Evolutionary conservation across 2,329 filamentous ascomycete genomes (phyloP).

Genomic region (Pezicula rhizophila): DNA sequence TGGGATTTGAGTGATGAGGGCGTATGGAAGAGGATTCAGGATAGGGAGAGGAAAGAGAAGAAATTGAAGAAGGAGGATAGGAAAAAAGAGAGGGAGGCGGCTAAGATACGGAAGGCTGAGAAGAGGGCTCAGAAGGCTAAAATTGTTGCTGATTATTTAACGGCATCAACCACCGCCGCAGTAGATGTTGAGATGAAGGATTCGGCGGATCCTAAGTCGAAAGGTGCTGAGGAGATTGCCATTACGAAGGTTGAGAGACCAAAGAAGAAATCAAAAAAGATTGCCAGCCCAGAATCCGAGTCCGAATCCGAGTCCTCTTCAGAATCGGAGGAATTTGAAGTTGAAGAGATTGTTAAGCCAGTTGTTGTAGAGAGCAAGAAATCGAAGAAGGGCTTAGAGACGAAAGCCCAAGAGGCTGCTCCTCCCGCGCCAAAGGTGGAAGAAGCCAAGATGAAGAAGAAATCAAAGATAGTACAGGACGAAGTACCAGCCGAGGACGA

Average conservation of each 20-base stretch:
- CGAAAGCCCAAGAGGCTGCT: background rate
- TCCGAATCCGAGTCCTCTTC: no score
- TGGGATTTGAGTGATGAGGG: constrained; percentile 29
- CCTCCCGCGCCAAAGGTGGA: constrained; percentile 3
- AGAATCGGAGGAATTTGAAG: constrained; percentile 10
- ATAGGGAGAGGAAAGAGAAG: constrained; percentile 15
- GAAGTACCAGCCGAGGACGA: background rate
- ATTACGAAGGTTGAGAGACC: no score
- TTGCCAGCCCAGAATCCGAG: no score
- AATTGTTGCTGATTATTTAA: background rate
- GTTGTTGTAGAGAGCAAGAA: background rate
- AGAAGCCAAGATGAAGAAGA: constrained; percentile 5
- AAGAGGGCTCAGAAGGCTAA: background rate
- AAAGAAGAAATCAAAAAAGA: no score
- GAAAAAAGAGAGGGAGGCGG: constrained; percentile 11
- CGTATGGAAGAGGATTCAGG: constrained; percentile 16
- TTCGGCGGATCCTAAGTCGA: no score
- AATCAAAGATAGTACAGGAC: constrained; percentile 9
- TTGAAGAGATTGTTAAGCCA: background rate
- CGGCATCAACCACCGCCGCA: background rate
- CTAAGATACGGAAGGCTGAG: constrained; percentile 6
- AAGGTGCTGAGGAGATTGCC: no score
- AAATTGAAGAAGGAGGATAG: constrained; percentile 12
- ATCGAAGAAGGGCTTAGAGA: constrained; percentile 4
- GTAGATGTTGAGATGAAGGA: background rate